Evolutionary conservation across 257 asterid genomes (phyloP), one percentile per base, ranked within the genome.

Genomic region (Nicotiana undulata): DNA sequence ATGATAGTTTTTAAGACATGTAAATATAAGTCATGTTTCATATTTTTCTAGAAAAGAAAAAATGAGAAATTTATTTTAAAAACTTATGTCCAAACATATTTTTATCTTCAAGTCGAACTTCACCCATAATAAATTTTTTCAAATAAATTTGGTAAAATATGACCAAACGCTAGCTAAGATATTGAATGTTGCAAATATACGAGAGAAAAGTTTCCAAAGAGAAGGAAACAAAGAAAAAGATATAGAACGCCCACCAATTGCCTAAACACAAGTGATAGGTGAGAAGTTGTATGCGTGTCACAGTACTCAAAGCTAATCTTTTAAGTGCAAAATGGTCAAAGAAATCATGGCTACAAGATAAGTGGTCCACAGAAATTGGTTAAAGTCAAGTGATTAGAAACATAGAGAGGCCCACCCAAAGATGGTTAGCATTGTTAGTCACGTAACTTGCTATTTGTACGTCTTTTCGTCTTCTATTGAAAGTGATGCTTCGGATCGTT

Each of bases 361-460:
- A 46, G 77, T 72, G 78, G 59, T 72, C 78, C 78, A 24, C 37
- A 37, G 15, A 22, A 8, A 11, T 15, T 13, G 9, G 11, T 12
- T 7, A 72, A 46, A 72, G 78, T 46, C 78, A 46, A 72, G 78
- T 72, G 78, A 72, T 46, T 70, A 40, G 44, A 44, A 72, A 24
- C 78, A 49, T 8, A 46, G 16, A 24, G 2, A 13, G 44, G 9
- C 78, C 78, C 78, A 72, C 78, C 37, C 3, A 40, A 24, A 72
- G 24, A 24, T n/a, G 40, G 40, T 44, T 72, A 44, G 7, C 77
- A 70, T 70, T 44, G 58, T 70, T 70, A 49, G 61, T 24, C 78
- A 72, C 78, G 78, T 46, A 72, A 72, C 5, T 59, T 59, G 31
- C 29, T 59, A 59, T 20, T 59, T 59, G 29, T 28, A 59, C 64